Base-by-base conservation (phyloP, 768 basidiomycete species). In the Coprinellus micaceus region DNA sequence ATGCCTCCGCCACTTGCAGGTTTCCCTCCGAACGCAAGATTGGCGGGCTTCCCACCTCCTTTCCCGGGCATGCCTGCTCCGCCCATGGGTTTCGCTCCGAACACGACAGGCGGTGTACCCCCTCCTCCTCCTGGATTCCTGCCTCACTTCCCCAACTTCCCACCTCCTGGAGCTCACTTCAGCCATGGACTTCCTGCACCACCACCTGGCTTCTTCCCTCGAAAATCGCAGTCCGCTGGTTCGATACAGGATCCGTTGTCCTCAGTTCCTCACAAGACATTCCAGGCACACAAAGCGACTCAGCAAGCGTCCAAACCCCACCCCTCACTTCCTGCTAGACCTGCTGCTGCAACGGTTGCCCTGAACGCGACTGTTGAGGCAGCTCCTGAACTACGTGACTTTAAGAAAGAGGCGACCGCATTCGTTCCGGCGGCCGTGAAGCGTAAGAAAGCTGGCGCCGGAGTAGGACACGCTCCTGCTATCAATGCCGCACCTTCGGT, bases 351-450 rank as follows among this genome's bases (percentile, higher is more conserved):
- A 9, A 70, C 77, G 10, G 73, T 40, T 4, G 40, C 11, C 10
- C 76, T 75, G 1, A 73, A 81, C 6, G 92, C 91, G 1, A 89
- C 82, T 2, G 85, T 98, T 51, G 86, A 83, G 21, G 94, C 94
- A 2, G 92, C 77, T 44, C 93, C 97, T 3, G 80, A 93, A 66
- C 71, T 99, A 50, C 89, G 96, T 13, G 93, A 99, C 71, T 77
- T 98, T 58, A 93, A 94, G 74, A 94, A 93, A 70, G 97, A 99
- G 69, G 89, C 90, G 9, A 96, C 93, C 0, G 84, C 90, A 0
- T 98, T 99, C 64, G 83, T 98, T 3, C 97, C 97, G 3, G 68
- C 86, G 1, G 77, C 88, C 2, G 71, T 96, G 51, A 92, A 91
- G 70, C 83, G 91, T 46, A 94, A 89, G 70, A 87, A 80, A 58